Base-by-base conservation (phyloP, 129 eudicot species). In the Oenanthe sinensis region DNA sequence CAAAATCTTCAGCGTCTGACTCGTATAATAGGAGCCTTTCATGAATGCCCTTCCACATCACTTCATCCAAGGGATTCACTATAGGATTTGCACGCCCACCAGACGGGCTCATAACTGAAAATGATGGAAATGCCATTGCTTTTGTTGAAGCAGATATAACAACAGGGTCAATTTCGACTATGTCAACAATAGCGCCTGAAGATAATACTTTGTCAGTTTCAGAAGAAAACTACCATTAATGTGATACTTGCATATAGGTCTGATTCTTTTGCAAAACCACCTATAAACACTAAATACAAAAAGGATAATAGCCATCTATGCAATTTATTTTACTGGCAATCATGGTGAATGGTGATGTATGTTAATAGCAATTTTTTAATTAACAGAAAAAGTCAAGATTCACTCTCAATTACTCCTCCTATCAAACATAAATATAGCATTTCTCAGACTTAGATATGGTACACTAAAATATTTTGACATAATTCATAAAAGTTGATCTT, bases 101-200 rank as follows among this genome's bases (percentile, higher is more conserved):
- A 4, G 78, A 80, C 69, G 85, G 83, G 24, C 80, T 79, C 87
- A 86, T 86, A 16, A 85, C 80, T 68, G 98, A 87, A 84, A 65
- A 85, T 44, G 90, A 14, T 3, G 98, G 98, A 79, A 94, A 94
- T 5, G 97, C 98, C 98, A 94, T 93, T 79, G 98, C 97, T 85
- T 87, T 75, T 20, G 85, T 84, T 39, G 98, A 94, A 47, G 98
- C 93, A 40, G 91, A 89, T 46, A 89, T 88, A 52, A 94, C 98
- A 33, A 91, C 69, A 17, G 98, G 98, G 75, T 94, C 97, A 28
- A 94, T 88, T 84, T 94, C 98, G 43, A 89, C 96, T 60, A 88
- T 84, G 87, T 94, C 84, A 75, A 89, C 82, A 16, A 77, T 67
- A 74, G 92, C 93, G 83, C 97, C 98, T 94, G 87, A 16, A 79